Evolutionary conservation across 2,329 filamentous ascomycete species (phyloP).

Genomic region (Fusarium keratoplasticum): DNA sequence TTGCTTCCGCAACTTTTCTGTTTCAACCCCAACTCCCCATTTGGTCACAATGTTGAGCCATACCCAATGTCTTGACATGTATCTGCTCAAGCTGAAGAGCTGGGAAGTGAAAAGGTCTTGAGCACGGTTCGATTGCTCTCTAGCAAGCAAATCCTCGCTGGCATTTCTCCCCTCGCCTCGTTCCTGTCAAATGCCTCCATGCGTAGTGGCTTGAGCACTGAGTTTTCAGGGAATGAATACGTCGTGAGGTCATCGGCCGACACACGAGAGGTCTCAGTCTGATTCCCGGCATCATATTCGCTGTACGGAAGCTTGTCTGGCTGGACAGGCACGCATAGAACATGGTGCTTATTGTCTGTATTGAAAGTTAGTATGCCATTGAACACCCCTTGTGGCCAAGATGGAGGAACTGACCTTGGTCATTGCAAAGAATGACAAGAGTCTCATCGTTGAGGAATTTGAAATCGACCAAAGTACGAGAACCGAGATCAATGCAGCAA

Average conservation of each 20-base stretch:
- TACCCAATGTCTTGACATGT: neutral
- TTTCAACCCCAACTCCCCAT: neutral
- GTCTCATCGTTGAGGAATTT: slow-evolving; percentile 74
- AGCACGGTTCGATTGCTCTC: slow-evolving; percentile 60
- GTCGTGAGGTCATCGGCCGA: slow-evolving; percentile 28
- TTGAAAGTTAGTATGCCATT: neutral
- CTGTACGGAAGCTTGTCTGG: slow-evolving; percentile 51
- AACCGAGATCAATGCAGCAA: slow-evolving; percentile 56
- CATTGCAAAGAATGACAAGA: slow-evolving; percentile 69
- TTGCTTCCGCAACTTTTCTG: neutral
- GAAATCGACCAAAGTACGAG: slow-evolving; percentile 66
- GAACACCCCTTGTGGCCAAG: neutral
- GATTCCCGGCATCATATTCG: slow-evolving; percentile 47
- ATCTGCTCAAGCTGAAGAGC: neutral
- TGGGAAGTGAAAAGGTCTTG: slow-evolving; percentile 58
- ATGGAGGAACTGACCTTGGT: slow-evolving; percentile 47
- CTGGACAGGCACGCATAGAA: slow-evolving; percentile 53
- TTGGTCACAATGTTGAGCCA: neutral
- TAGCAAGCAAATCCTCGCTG: slow-evolving; percentile 63
- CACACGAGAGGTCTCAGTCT: slow-evolving; percentile 8
- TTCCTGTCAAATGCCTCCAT: slow-evolving; percentile 65
- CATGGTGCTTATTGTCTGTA: slow-evolving; percentile 42
- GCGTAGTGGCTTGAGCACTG: slow-evolving; percentile 52
- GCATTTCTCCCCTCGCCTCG: slow-evolving; percentile 58
- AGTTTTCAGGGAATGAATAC: slow-evolving; percentile 45